These are phyloP conservation scores for Chenopodium album DNA, from an alignment of 148 eudicot species.

Conservation along the genomic window DNA sequence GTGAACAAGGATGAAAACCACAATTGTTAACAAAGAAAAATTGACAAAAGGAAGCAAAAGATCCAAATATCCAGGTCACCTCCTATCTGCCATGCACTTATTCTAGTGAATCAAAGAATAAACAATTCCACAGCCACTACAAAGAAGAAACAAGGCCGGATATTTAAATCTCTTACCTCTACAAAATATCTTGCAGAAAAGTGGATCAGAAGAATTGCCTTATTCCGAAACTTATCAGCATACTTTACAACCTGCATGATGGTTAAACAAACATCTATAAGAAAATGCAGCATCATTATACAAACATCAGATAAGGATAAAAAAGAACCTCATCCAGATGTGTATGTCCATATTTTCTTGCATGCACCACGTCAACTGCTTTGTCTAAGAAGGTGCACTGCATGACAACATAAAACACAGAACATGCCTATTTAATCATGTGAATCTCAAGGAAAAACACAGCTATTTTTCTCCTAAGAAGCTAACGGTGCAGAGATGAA, in stretches of 20 bases:
- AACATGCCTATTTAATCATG: background rate
- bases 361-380: conserved; percentile 61
- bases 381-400: conserved; percentile 79
- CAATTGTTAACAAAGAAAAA: background rate
- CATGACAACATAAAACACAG: conserved; percentile 5
- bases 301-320: background rate
- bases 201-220: conserved; percentile 92
- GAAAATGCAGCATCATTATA: background rate
- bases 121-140: background rate
- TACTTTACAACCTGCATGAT: conserved; percentile 49
- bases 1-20: background rate
- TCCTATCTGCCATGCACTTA: background rate
- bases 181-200: conserved; percentile 84
- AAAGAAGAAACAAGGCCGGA: background rate
- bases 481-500: background rate
- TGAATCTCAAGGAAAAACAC: conserved; percentile 9
- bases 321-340: conserved; percentile 77
- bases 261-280: background rate
- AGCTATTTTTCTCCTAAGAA: background rate
- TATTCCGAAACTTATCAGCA: conserved; percentile 71
- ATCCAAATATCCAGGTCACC: background rate
- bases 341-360: conserved; percentile 87
- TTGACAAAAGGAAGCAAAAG: background rate
- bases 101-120: background rate
- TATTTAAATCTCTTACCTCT: conserved; percentile 45